Evolutionary conservation across 2,329 filamentous ascomycete genomes (phyloP), one percentile per base, ranked within the genome.

Genomic region (Ophiognomonia clavigignenti-juglandacearum): DNA sequence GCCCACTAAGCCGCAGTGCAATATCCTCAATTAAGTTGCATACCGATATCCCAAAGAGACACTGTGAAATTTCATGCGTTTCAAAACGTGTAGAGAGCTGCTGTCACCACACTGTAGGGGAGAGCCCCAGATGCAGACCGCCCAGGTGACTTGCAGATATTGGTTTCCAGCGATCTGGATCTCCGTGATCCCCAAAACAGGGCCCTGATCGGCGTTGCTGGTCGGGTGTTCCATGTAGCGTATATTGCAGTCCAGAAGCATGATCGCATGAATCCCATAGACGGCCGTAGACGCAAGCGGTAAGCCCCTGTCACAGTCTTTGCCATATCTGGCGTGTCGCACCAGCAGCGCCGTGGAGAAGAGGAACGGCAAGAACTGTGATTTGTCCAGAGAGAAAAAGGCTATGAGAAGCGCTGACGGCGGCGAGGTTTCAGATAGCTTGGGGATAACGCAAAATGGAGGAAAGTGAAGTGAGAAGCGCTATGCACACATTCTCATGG

Each of bases 221-320:
- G n/a, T n/a, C n/a, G n/a, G n/a, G n/a, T n/a, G n/a, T n/a, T n/a
- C n/a, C n/a, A n/a, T n/a, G n/a, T n/a, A n/a, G n/a, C n/a, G n/a
- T n/a, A n/a, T n/a, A 31, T 5, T 31, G 4, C 29, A 10, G 11
- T 4, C 10, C 10, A 10, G 4, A 31, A n/a, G 29, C 5, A n/a
- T 13, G 29, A 4, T 10, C 10, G 29, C 29, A 31, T 31, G 29
- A 31, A 31, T 10, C 7, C 7, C 26, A 29, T 7, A 7, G 13
- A 13, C 7, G 10, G 11, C 10, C 11, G 29, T 31, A n/a, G 29
- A 31, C n/a, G 29, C 29, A 31, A 57, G 47, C 54, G 22, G 22
- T 3, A 20, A 8, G n/a, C 19, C 16, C 8, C 34, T 16, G n/a
- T 16, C 6, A 6, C n/a, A 18, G 35, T 13, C 20, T 11, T 8